phyloP scores from a whole-genome alignment of 2,329 filamentous ascomycete genomes.

The Fonsecaea erecta region DNA sequence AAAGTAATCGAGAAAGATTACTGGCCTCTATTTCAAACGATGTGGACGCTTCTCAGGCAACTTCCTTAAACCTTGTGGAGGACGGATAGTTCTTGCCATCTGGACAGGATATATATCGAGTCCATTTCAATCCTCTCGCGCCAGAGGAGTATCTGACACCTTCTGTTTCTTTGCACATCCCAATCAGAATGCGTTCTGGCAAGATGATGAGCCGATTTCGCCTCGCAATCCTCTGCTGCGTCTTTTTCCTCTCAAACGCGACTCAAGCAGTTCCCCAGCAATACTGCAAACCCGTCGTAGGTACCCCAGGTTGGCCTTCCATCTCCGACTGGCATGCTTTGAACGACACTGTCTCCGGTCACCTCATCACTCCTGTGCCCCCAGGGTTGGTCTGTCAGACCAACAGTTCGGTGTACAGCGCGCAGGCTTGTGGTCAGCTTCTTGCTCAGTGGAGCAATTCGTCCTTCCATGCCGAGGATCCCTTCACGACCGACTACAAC shows the following conservation, averaged over 20 bases:
- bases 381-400: constrained; percentile 55
- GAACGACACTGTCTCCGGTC: constrained; percentile 46
- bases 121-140: neutral
- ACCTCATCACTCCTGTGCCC: constrained; percentile 45
- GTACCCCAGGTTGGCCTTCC: constrained; percentile 43
- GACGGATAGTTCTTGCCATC: neutral
- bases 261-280: constrained; percentile 17
- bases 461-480: constrained; percentile 47
- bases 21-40: neutral
- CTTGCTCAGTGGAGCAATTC: constrained; percentile 43
- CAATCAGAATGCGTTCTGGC: neutral
- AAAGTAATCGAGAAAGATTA: neutral
- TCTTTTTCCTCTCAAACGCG: constrained; percentile 5
- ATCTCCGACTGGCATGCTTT: constrained; percentile 44
- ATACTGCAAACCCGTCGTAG: constrained; percentile 35
- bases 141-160: neutral
- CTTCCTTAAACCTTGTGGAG: neutral
- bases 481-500: constrained; percentile 51
- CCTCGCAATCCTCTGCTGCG: neutral
- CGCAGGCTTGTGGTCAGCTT: constrained; percentile 42
- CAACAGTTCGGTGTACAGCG: constrained; percentile 40
- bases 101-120: neutral
- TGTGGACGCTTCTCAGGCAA: constrained; percentile 1
- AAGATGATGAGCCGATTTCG: constrained; percentile 7
- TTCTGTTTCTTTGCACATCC: neutral